These are phyloP conservation scores for Cystofilobasidium ferigula DNA, from an alignment of 768 basidiomycete species.

Conservation along the genomic window DNA sequence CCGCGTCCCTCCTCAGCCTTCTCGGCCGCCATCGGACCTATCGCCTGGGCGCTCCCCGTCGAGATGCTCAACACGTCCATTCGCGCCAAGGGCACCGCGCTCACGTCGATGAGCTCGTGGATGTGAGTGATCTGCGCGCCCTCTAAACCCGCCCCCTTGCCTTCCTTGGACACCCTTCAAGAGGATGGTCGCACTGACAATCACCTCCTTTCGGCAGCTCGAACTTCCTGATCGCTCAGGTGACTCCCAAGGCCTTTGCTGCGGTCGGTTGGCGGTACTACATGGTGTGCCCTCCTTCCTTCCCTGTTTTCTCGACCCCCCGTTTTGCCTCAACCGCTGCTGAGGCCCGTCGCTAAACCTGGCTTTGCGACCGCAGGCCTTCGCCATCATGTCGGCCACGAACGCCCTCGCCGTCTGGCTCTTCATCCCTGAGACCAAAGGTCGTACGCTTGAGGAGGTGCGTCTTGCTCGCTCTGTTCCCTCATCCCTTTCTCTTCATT, in stretches of 20 bases:
- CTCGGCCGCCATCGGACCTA: constrained; percentile 42
- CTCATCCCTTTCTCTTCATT: constrained; percentile 28
- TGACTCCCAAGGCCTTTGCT: constrained; percentile 42
- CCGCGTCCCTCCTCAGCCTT: not conserved
- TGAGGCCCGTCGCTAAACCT: too few relatives aligned
- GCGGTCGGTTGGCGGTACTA: constrained; percentile 39
- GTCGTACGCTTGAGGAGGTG: not conserved
- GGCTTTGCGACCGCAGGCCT: too few relatives aligned
- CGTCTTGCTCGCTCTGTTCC: not conserved
- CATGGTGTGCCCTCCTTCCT: not conserved
- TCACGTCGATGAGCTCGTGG: constrained; percentile 43
- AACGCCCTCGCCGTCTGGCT: constrained; percentile 35
- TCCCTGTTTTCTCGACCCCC: constrained; percentile 26
- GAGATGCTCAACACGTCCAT: constrained; percentile 45
- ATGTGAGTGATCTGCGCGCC: not conserved
- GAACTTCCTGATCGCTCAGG: constrained; percentile 44
- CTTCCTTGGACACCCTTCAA: too few relatives aligned
- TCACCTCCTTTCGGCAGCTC: too few relatives aligned
- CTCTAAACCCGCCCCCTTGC: not conserved
- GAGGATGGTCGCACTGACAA: too few relatives aligned
- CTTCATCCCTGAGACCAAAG: constrained; percentile 2
- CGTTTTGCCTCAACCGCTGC: too few relatives aligned
- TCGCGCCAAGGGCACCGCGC: constrained; percentile 44
- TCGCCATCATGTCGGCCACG: constrained; percentile 44
- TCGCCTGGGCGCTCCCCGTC: constrained; percentile 45